Percentiles rank a stretch among this genome's conserved stretches.
These are phyloP conservation scores for Letharia columbiana DNA, from an alignment of 495 filamentous ascomycete species.

Conservation along the genomic window DNA sequence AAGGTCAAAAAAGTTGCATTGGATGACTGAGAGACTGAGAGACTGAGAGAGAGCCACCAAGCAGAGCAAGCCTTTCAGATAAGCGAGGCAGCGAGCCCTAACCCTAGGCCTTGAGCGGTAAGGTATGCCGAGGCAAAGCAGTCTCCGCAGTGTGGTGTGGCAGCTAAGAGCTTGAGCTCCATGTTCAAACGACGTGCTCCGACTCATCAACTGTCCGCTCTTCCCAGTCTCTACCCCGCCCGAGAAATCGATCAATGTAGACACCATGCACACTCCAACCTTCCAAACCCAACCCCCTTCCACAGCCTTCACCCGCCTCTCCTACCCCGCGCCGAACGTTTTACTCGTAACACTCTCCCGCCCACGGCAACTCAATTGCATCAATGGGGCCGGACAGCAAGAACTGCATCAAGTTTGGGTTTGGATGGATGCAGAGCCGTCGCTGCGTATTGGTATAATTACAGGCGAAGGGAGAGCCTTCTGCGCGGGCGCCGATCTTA, in stretches of 20 bases:
- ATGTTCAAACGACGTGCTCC: not conserved
- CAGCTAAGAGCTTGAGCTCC: not conserved
- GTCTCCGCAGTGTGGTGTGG: no score
- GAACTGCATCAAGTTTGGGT: conserved; percentile 46
- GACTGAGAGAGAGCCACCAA: no score
- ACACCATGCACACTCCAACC: conserved; percentile 11
- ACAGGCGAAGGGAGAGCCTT: conserved; percentile 51
- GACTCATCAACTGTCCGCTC: not conserved
- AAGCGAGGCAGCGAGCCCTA: no score
- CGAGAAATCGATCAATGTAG: not conserved
- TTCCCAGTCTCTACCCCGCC: not conserved
- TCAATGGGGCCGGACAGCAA: conserved; percentile 42
- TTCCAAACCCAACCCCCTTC: conserved; percentile 35
- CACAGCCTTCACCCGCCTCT: conserved; percentile 33
- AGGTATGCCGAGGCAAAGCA: not conserved
- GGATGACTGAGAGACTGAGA: no score
- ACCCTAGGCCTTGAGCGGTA: no score
- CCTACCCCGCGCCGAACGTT: conserved; percentile 41
- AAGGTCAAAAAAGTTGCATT: no score
- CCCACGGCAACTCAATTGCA: conserved; percentile 41
- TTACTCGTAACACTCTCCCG: conserved; percentile 43
- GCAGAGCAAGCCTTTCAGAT: no score
- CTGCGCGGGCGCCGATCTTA: conserved; percentile 52
- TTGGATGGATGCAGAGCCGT: conserved; percentile 50
- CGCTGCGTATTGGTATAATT: conserved; percentile 45